A percentile compares a stretch with the other conserved stretches of the same genome.
Evolutionary conservation across 176 grass and related monocot species (phyloP).

Genomic region (Avena atlantica): DNA sequence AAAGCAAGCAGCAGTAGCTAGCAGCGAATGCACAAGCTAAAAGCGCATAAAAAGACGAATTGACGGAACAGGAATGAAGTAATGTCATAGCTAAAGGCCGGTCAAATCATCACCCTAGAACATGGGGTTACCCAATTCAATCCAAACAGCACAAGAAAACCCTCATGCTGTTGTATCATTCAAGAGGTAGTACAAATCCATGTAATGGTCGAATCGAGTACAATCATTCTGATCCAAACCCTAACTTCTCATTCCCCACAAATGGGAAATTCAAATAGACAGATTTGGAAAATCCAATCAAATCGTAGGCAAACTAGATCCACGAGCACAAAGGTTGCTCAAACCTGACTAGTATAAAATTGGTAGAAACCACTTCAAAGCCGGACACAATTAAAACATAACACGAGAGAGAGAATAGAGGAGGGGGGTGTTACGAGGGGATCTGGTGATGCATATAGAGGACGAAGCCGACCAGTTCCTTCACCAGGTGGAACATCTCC

Average conservation of each 20-base stretch:
- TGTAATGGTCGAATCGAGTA: conserved; percentile 8
- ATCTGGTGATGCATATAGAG: conserved; percentile 98
- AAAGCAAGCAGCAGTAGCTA: conserved; percentile 8
- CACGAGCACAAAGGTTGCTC: neutral
- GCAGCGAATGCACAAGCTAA: neutral
- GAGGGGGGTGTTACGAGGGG: conserved; percentile 63
- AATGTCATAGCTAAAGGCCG: neutral
- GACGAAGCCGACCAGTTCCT: conserved; percentile 89
- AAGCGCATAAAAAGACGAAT: neutral
- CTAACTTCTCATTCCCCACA: neutral
- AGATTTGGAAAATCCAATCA: neutral
- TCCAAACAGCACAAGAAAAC: neutral
- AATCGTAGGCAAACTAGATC: neutral
- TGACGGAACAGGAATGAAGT: neutral
- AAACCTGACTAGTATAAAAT: neutral
- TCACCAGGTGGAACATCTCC: conserved; percentile 88
- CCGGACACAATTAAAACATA: neutral
- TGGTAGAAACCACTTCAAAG: conserved; percentile 5
- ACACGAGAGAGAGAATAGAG: neutral
- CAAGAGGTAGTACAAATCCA: neutral
- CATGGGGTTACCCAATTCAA: neutral
- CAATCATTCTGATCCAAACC: neutral
- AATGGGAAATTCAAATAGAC: neutral
- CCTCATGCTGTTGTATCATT: neutral
- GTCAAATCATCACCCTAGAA: neutral